Evolutionary conservation across 371 early-diverging fungal species (phyloP), one percentile per base, ranked within the genome.

Genomic region (Syncephalastrum sp.): DNA sequence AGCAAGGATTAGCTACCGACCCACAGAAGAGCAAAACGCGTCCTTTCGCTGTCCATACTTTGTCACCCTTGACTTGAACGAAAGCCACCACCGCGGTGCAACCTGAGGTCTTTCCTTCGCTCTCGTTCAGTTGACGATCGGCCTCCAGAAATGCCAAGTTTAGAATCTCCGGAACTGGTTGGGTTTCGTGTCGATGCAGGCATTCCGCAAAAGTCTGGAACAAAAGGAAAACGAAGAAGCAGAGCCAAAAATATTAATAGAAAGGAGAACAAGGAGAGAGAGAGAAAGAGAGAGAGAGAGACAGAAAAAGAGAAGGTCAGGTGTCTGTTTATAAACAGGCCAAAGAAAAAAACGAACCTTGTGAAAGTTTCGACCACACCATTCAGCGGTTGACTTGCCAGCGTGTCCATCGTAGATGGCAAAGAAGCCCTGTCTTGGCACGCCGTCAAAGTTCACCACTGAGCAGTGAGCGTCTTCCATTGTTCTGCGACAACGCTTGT

Each of bases 401-500:
- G 97, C 97, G 72, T 98, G 98, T n/a, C 98, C 98, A 64, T 98
- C 98, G 71, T 91, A 98, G 50, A 98, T 87, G 48, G 94, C 98
- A 84, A 97, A 94, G 64, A 90, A 94, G 7, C 92, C 91, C 73
- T 92, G 93, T 45, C 91, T 90, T 50, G 80, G 69, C 56, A 90
- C 80, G 54, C 84, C 84, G 50, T 81, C 85, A 71, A 88, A 98
- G 72, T 93, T 84, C 59, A 91, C 86, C 49, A 88, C 70, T 68
- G 79, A 90, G 5, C 83, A 81, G 68, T 98, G 97, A 10, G 97
- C 88, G 68, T 98, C 95, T 88, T 98, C 97, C 96, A 97, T 97
- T n/a, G 93, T 94, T 72, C 96, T 74, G 56, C 97, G 77, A 68
- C 90, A 91, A 25, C 90, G 83, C 61, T 86, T 87, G 74, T 97